A percentile compares a stretch with the other conserved stretches of the same genome.
Conservation (phyloP, 768 basidiomycete species). For the Mrakia gelida region DNA sequence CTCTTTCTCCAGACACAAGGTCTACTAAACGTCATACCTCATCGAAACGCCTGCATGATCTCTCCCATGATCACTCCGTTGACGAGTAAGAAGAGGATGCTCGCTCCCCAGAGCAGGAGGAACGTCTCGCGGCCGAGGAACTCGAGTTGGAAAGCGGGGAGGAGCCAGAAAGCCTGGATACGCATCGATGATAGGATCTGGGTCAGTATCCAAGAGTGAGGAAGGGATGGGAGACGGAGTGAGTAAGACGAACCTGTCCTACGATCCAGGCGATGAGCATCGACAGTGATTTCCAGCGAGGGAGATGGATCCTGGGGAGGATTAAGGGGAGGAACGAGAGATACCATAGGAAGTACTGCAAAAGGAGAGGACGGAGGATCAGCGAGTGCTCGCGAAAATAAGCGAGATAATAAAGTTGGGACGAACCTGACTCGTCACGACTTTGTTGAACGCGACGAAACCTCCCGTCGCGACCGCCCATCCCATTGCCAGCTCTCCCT, state of each 20-base stretch:
- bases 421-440: conserved; percentile 90
- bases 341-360: conserved; percentile 98
- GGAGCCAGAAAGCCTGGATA: conserved; percentile 75
- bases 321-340: conserved; percentile 79
- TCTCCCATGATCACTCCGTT: conserved; percentile 75
- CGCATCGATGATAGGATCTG: not conserved
- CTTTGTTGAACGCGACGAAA: conserved; percentile 97
- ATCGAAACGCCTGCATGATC: conserved; percentile 50
- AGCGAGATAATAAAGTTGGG: too few relatives aligned
- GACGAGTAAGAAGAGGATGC: conserved; percentile 66
- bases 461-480: conserved; percentile 88
- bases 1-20: too few relatives aligned
- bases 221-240: not conserved
- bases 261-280: conserved; percentile 64
- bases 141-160: conserved; percentile 85
- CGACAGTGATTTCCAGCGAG: conserved; percentile 47
- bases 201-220: not conserved
- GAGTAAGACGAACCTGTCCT: conserved; percentile 49
- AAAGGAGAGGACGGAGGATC: too few relatives aligned
- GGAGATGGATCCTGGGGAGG: conserved; percentile 61
- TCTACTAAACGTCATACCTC: not conserved
- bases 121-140: conserved; percentile 75
- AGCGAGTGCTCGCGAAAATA: not conserved
- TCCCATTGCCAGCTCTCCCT: conserved; percentile 64
- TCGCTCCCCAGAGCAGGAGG: conserved; percentile 68